Evolutionary conservation across 768 basidiomycete species (phyloP), one percentile per base, ranked within the genome.

Genomic region (Aureoboletus auriporus): DNA sequence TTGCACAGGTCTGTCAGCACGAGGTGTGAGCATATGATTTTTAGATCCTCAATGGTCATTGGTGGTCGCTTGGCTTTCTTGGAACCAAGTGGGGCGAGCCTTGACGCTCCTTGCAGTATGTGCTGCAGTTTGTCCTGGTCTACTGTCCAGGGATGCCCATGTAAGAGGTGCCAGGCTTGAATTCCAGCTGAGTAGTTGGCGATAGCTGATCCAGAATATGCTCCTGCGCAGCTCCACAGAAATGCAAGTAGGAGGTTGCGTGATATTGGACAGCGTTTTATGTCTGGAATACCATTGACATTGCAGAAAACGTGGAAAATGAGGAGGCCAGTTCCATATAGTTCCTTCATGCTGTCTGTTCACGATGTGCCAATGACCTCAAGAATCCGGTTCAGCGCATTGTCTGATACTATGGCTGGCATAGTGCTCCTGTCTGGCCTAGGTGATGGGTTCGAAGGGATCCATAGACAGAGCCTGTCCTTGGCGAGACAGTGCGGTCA

Each of bases 281-380:
- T 28, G 4, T 40, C 13, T 0, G 63, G 59, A 0, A 65, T 14
- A 28, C 13, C 6, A 9, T 49, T 6, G 2, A 44, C 6, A 5
- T 52, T n/a, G 0, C 42, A 49, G 23, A 36, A 41, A 0, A 47
- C 8, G 2, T 51, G 50, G 20, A 28, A 54, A 0, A 23, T 6
- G 0, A 51, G 26, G 0, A 54, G 35, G 0, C 39, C 50, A 0
- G 39, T 13, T 0, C 50, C 31, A 3, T 54, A 54, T 2, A 5
- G 36, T 12, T 23, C 46, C 17, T 47, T 47, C 3, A 31, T 47
- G 3, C 8, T 26, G 3, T 47, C 46, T 7, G 10, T 13, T 20
- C 38, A 35, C 10, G 46, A 23, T 0, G 39, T 31, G 0, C 4
- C 33, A 6, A 39, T 39, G 12, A 46, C 30, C 1, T 33, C 20